A percentile compares a stretch with the other conserved stretches of the same genome.
phyloP scores from a whole-genome alignment of 108 stramenopile species.

The Chaetoceros muelleri region DNA sequence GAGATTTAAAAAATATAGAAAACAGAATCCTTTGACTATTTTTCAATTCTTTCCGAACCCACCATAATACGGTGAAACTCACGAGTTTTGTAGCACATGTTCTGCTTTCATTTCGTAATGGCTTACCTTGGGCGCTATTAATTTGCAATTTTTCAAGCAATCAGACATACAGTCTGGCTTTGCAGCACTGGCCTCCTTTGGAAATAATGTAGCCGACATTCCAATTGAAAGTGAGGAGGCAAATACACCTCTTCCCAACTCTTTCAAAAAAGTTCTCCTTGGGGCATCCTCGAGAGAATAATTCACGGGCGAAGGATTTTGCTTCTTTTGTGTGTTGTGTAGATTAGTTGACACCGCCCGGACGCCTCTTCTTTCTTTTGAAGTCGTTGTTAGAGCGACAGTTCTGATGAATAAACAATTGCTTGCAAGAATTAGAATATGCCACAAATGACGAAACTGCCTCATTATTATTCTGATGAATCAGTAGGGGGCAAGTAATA shows the following conservation, averaged over 20 bases:
- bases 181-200: slow-evolving; percentile 9
- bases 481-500: no score
- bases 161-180: slow-evolving; percentile 55
- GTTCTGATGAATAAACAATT: no score
- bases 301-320: not conserved
- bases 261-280: not conserved
- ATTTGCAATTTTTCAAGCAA: slow-evolving; percentile 63
- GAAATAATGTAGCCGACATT: not conserved
- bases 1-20: no score
- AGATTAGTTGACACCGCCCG: no score
- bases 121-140: slow-evolving; percentile 52
- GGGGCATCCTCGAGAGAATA: not conserved
- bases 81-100: not conserved
- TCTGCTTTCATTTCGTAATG: not conserved
- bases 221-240: not conserved
- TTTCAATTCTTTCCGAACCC: no score
- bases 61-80: not conserved
- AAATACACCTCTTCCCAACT: not conserved
- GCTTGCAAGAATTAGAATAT: no score
- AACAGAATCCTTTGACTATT: no score
- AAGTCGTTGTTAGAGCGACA: no score
- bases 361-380: no score
- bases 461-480: no score
- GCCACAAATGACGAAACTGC: no score
- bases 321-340: not conserved